A percentile compares a stretch with the other conserved stretches of the same genome.
Evolutionary conservation across 106 monocot species (phyloP).

Genomic region (Dioscorea dumetorum): DNA sequence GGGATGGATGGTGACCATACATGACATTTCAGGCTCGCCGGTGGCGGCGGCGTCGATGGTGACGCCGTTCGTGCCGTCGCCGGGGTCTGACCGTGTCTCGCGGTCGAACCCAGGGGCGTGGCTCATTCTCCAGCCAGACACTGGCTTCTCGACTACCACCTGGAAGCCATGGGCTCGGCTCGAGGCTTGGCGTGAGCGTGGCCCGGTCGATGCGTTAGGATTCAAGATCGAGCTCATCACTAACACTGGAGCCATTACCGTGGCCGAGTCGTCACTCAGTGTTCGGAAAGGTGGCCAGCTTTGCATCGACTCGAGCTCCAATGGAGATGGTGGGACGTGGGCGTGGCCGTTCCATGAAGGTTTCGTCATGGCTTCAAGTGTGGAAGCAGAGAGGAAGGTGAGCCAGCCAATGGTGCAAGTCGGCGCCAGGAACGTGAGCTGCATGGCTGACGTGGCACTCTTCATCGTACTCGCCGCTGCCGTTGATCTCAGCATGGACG

Average conservation of each 20-base stretch:
- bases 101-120: conserved; percentile 80
- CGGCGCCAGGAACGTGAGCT: conserved; percentile 53
- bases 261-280: conserved; percentile 50
- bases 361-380: conserved; percentile 69
- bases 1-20: conserved; percentile 91
- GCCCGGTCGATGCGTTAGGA: conserved; percentile 50
- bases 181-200: conserved; percentile 78
- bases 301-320: conserved; percentile 26
- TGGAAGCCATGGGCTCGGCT: conserved; percentile 85
- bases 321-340: conserved; percentile 1
- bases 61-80: conserved; percentile 86
- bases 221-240: conserved; percentile 47
- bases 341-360: conserved; percentile 22
- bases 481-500: conserved; percentile 85
- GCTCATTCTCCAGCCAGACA: conserved; percentile 58
- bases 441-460: conserved; percentile 63
- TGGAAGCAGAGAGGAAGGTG: conserved; percentile 58
- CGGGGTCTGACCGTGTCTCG: conserved; percentile 62
- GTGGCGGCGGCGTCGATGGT: conserved; percentile 83
- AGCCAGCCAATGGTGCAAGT: conserved; percentile 68
- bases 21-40: conserved; percentile 83
- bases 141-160: conserved; percentile 18
- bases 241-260: conserved; percentile 18
- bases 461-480: conserved; percentile 74
- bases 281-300: conserved; percentile 55